Conservation (phyloP, 768 basidiomycete genomes). For the Phylloporus arenicola region DNA sequence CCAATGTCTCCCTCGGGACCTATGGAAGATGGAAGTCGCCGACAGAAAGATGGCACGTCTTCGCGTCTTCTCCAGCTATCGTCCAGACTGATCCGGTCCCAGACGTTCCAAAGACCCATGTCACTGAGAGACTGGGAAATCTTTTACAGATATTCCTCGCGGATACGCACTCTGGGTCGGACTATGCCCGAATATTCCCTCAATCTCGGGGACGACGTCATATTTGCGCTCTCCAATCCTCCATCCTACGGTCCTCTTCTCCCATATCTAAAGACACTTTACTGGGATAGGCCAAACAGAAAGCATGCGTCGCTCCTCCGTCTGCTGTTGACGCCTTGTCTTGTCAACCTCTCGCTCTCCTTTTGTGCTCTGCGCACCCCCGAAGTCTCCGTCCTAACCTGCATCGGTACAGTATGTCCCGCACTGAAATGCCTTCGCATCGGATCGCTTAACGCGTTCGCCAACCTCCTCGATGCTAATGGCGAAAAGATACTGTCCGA, state of each 20-base stretch:
- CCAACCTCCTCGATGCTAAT: slow-evolving; percentile 3
- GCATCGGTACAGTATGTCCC: slow-evolving; percentile 19
- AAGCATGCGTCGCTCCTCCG: slow-evolving; percentile 17
- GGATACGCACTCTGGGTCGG: slow-evolving; percentile 14
- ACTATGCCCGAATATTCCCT: neutral
- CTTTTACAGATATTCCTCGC: slow-evolving; percentile 24
- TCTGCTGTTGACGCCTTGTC: slow-evolving; percentile 19
- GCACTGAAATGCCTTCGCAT: slow-evolving; percentile 14
- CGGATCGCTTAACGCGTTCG: neutral
- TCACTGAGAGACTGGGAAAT: slow-evolving; percentile 24
- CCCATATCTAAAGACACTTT: slow-evolving; percentile 18
- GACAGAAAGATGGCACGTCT: slow-evolving; percentile 12
- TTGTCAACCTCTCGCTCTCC: slow-evolving; percentile 12
- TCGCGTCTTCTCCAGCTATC: neutral
- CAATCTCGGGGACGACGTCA: slow-evolving; percentile 15
- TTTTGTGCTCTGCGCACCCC: slow-evolving; percentile 8
- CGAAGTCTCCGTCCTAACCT: slow-evolving; percentile 17
- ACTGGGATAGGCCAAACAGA: slow-evolving; percentile 14
- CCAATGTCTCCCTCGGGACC: slow-evolving; percentile 24
- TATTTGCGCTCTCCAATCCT: slow-evolving; percentile 23
- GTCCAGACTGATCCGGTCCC: slow-evolving; percentile 6
- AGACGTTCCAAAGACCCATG: slow-evolving; percentile 25
- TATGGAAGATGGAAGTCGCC: slow-evolving; percentile 17
- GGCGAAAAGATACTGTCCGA: slow-evolving; percentile 20
- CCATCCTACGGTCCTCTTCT: slow-evolving; percentile 18